phyloP scores from a whole-genome alignment of 805 yeast genomes.

The Wickerhamiella kurtzmanii region DNA sequence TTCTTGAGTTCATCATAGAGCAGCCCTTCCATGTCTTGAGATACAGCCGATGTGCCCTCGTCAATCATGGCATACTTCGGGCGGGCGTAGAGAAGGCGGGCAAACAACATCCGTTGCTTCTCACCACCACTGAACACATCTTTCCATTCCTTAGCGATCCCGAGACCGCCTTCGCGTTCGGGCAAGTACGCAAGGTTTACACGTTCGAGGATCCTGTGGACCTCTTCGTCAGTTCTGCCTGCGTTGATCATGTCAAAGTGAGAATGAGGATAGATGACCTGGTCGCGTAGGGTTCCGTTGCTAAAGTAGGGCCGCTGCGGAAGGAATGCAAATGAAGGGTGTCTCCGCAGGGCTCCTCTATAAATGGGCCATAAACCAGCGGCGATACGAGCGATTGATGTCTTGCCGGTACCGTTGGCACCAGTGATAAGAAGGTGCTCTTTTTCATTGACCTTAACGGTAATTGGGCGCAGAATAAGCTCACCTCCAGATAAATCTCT shows the following conservation, averaged over 20 bases:
- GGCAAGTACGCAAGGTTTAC: conserved; percentile 73
- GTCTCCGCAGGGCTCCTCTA: conserved; percentile 68
- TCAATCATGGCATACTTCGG: conserved; percentile 77
- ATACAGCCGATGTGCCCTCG: conserved; percentile 89
- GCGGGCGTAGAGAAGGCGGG: conserved; percentile 64
- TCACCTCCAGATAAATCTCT: conserved; percentile 31
- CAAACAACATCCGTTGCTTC: conserved; percentile 79
- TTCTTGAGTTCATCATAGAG: conserved; percentile 61
- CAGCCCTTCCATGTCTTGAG: conserved; percentile 78
- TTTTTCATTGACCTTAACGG: conserved; percentile 46
- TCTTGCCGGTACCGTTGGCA: conserved; percentile 81
- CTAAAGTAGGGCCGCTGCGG: conserved; percentile 81
- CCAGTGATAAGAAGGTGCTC: conserved; percentile 72
- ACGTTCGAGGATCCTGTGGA: conserved; percentile 52
- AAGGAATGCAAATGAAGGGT: conserved; percentile 49
- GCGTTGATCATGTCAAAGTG: conserved; percentile 50
- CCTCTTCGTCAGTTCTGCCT: conserved; percentile 57
- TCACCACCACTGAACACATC: conserved; percentile 95
- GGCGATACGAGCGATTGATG: conserved; percentile 67
- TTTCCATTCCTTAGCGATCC: conserved; percentile 55
- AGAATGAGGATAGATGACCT: conserved; percentile 73
- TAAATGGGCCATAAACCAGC: conserved; percentile 91
- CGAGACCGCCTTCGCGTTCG: conserved; percentile 44
- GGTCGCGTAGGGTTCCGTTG: conserved; percentile 75
- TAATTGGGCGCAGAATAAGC: conserved; percentile 47